Base-by-base conservation (phyloP, 805 yeast genomes). In the Nakazawaea sp. region DNA sequence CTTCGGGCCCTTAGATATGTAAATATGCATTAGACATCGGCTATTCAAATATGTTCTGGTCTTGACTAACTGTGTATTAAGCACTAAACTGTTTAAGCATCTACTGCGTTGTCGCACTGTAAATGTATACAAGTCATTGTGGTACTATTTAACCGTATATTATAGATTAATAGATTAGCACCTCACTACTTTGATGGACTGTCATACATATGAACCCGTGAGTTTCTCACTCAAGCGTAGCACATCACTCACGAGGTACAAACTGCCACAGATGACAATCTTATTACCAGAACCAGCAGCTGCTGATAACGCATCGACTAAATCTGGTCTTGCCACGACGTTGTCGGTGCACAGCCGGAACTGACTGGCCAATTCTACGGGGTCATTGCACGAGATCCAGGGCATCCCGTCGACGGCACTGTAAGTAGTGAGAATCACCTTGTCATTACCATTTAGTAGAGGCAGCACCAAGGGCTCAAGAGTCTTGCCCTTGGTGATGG, bases 401-500 rank as follows among this genome's bases (percentile, higher is more conserved):
- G 97, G 96, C 98, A 92, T 92, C 0, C 86, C 81, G 11, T 81
- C 89, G 1, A 94, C 90, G 1, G 61, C 48, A 2, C 78, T 71
- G 53, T 89, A 92, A 23, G 62, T 52, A 0, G 90, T 77, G 1
- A 80, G 68, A 1, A 81, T 58, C 0, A 89, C 71, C 2, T 61
- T 55, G 48, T 88, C 96, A 1, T 56, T 51, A 1, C 61, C 48
- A 5, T 55, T 53, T 3, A 83, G 52, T 2, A 86, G 56, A 15
- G 72, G 68, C 21, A 59, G 51, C 27, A 85, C 55, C 16, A 88
- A 56, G 0, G 66, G 64, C 2, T 58, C 55, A 6, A 81, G 51
- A 13, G 75, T 69, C 51, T 92, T 83, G 0, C 95, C 92, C 29
- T 67, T 59, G 1, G 96, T 84, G 28, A 88, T 70, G 0, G 87